These are phyloP conservation scores for Suillus ampliporus DNA, from an alignment of 768 basidiomycete species.

Conservation along the genomic window DNA sequence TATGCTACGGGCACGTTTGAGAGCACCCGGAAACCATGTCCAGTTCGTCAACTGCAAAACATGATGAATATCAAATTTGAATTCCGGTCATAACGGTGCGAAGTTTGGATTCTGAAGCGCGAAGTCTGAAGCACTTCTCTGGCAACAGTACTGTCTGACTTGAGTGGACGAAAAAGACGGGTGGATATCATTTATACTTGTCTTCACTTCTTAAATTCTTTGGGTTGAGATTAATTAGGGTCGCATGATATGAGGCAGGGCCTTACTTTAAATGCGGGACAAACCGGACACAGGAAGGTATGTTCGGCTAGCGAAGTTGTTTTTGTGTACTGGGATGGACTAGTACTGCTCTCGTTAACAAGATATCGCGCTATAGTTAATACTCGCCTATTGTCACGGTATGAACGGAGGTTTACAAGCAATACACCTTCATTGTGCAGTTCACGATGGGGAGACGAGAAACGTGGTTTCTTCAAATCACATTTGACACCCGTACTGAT, in stretches of 20 bases:
- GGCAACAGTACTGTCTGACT: conserved; percentile 43
- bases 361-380: not conserved
- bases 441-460: not conserved
- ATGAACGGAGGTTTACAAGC: not conserved
- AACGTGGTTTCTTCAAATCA: not conserved
- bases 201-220: conserved; percentile 34
- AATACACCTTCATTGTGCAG: not conserved
- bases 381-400: not conserved
- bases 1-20: conserved; percentile 52
- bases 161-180: conserved; percentile 18
- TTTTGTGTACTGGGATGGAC: not conserved
- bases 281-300: not conserved
- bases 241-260: not conserved
- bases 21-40: conserved; percentile 44
- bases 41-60: conserved; percentile 40
- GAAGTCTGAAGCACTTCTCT: conserved; percentile 23
- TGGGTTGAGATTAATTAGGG: not conserved
- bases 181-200: conserved; percentile 36
- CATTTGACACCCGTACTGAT: not conserved
- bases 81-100: conserved; percentile 26
- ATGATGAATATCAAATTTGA: conserved; percentile 62
- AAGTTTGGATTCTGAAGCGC: conserved; percentile 50
- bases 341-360: not conserved
- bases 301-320: not conserved
- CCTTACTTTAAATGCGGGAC: too few relatives aligned